Conservation (phyloP, 352 stramenopile genomes). For the Globisporangium takayamanum region DNA sequence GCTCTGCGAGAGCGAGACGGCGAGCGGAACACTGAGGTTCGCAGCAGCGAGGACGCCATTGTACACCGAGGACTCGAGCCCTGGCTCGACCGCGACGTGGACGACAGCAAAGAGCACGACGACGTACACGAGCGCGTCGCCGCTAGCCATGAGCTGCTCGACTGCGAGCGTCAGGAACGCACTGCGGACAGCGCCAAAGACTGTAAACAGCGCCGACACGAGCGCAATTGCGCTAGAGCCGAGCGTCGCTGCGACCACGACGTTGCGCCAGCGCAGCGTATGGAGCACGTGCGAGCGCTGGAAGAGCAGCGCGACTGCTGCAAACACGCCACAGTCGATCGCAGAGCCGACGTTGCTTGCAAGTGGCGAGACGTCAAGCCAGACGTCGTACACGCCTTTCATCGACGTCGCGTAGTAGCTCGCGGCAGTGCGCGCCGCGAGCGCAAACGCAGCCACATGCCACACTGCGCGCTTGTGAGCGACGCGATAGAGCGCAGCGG, state of each 20-base stretch:
- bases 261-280: conserved; percentile 28
- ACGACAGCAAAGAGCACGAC: conserved; percentile 41
- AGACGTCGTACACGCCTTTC: conserved; percentile 59
- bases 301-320: conserved; percentile 25
- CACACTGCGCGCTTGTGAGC: conserved; percentile 33
- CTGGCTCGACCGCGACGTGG: conserved; percentile 30
- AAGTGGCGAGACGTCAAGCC: conserved; percentile 30
- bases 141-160: conserved; percentile 38
- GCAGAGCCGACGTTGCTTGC: conserved; percentile 37
- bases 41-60: conserved; percentile 42
- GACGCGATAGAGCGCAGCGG: conserved; percentile 24
- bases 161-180: conserved; percentile 33
- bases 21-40: conserved; percentile 48
- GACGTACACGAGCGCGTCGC: conserved; percentile 54
- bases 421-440: conserved; percentile 43
- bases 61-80: conserved; percentile 42
- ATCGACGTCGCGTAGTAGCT: conserved; percentile 50
- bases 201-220: conserved; percentile 38
- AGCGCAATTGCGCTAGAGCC: conserved; percentile 29
- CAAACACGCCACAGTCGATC: conserved; percentile 41
- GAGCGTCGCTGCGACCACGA: conserved; percentile 28
- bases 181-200: conserved; percentile 54
- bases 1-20: conserved; percentile 53
- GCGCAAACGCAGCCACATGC: conserved; percentile 33
- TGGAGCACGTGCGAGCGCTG: conserved; percentile 6